These are phyloP conservation scores for Neurospora sp. DNA, from an alignment of 495 filamentous ascomycete species.

Conservation along the genomic window DNA sequence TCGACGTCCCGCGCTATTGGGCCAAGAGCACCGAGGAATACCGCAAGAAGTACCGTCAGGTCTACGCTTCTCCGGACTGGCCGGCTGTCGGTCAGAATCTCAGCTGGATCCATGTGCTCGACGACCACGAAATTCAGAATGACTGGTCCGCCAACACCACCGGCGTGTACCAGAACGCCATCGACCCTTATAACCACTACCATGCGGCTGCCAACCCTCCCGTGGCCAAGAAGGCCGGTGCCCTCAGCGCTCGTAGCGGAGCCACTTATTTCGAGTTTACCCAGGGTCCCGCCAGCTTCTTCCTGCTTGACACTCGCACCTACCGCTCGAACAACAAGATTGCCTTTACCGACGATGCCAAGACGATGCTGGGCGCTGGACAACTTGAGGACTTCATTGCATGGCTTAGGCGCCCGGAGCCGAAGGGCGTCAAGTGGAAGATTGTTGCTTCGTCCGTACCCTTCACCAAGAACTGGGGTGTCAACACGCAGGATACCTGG, in stretches of 20 bases:
- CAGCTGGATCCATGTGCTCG: conserved; percentile 91
- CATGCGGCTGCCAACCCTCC: conserved; percentile 80
- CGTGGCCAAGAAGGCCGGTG: conserved; percentile 31
- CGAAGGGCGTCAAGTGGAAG: conserved; percentile 81
- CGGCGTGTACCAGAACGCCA: conserved; percentile 59
- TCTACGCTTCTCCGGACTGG: conserved; percentile 93
- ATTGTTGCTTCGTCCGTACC: conserved; percentile 79
- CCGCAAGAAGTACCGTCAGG: conserved; percentile 80
- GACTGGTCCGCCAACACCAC: conserved; percentile 74
- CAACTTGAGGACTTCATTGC: conserved; percentile 72
- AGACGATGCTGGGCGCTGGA: conserved; percentile 75
- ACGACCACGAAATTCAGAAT: conserved; percentile 93
- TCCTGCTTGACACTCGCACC: conserved; percentile 84
- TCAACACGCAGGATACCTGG: conserved; percentile 82
- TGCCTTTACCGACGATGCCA: conserved; percentile 42
- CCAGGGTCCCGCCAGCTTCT: conserved; percentile 86
- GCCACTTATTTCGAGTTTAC: conserved; percentile 79
- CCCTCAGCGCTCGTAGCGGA: conserved; percentile 24
- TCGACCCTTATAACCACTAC: conserved; percentile 82
- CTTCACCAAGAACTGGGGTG: conserved; percentile 93
- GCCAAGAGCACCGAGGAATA: conserved; percentile 65
- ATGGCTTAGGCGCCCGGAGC: conserved; percentile 61
- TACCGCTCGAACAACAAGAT: conserved; percentile 58
- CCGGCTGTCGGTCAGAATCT: conserved; percentile 53
- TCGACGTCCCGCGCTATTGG: conserved; percentile 76